These are phyloP conservation scores for Zygosaccharomyces pseudorouxii DNA, from an alignment of 805 yeast species.

Conservation along the genomic window DNA sequence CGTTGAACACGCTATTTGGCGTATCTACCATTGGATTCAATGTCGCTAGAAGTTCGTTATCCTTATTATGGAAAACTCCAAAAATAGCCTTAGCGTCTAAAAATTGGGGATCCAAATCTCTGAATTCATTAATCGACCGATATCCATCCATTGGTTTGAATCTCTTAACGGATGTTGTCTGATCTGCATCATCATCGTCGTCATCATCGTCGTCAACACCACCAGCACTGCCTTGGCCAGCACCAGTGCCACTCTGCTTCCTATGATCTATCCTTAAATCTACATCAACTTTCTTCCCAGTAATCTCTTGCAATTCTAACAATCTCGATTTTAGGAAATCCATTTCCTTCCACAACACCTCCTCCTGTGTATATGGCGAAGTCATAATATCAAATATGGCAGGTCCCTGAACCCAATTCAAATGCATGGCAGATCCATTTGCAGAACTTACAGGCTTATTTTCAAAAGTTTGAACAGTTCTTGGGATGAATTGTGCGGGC, in stretches of 20 bases:
- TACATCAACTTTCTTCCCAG: slow-evolving; percentile 24
- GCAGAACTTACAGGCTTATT: slow-evolving; percentile 24
- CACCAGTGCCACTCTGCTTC: slow-evolving; percentile 2
- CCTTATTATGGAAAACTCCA: slow-evolving; percentile 13
- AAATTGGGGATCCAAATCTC: slow-evolving; percentile 30
- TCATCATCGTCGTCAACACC: slow-evolving; percentile 4
- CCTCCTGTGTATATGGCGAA: slow-evolving; percentile 25
- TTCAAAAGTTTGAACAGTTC: slow-evolving; percentile 22
- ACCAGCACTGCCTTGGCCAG: slow-evolving; percentile 3
- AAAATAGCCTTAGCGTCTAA: slow-evolving; percentile 24
- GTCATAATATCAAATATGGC: slow-evolving; percentile 28
- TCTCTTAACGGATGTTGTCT: slow-evolving; percentile 5
- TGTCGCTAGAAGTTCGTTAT: slow-evolving; percentile 8
- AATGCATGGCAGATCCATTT: slow-evolving; percentile 15
- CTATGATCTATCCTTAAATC: slow-evolving; percentile 14
- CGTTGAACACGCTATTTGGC: slow-evolving; percentile 25
- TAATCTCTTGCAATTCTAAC: slow-evolving; percentile 29
- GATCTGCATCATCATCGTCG: slow-evolving; percentile 7
- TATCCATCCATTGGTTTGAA: slow-evolving; percentile 4
- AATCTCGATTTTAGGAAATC: slow-evolving; percentile 27
- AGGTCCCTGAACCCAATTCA: slow-evolving; percentile 33
- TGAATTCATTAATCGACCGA: slow-evolving; percentile 21
- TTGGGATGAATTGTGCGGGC: slow-evolving; percentile 25
- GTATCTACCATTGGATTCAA: slow-evolving; percentile 18
- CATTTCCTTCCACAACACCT: slow-evolving; percentile 27